Evolutionary conservation across 2,329 filamentous ascomycete genomes (phyloP).

Genomic region (Cadophora sp.): DNA sequence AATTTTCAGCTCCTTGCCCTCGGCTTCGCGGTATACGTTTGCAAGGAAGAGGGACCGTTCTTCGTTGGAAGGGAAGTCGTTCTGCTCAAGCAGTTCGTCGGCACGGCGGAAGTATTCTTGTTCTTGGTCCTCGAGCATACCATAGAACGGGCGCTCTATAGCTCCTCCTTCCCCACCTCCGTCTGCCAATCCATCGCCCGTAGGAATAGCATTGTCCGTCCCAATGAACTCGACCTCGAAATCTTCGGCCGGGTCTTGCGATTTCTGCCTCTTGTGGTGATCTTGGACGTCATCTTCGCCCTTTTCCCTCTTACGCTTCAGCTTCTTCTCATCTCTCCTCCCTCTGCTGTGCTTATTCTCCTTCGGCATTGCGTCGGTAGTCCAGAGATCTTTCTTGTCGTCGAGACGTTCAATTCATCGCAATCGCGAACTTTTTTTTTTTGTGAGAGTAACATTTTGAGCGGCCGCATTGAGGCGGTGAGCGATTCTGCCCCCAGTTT

Average conservation of each 20-base stretch:
- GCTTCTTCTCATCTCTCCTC: constrained; percentile 56
- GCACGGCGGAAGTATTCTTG: constrained; percentile 94
- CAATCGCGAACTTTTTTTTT: constrained; percentile 20
- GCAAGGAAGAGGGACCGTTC: constrained; percentile 75
- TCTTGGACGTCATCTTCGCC: constrained; percentile 45
- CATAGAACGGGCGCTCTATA: constrained; percentile 70
- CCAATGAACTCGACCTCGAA: constrained; percentile 32
- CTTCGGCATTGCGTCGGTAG: constrained; percentile 58
- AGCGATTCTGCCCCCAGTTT: constrained; percentile 13
- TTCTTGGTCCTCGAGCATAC: constrained; percentile 89
- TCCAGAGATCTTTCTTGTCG: constrained; percentile 10
- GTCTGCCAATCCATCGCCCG: constrained; percentile 22
- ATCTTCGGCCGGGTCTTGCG: constrained; percentile 36
- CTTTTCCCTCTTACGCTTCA: constrained; percentile 55
- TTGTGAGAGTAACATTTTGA: constrained; percentile 9
- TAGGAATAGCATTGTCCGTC: constrained; percentile 30
- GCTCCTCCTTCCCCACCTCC: constrained; percentile 33
- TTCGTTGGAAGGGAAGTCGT: constrained; percentile 82
- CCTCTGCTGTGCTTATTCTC: constrained; percentile 64
- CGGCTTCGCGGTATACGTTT: constrained; percentile 85
- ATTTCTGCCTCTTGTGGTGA: constrained; percentile 46
- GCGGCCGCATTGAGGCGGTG: constrained; percentile 27
- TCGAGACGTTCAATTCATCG: background rate
- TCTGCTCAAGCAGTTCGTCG: constrained; percentile 87
- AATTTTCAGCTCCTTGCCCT: constrained; percentile 93